Evolutionary conservation across 2,329 filamentous ascomycete genomes (phyloP), one percentile per base, ranked within the genome.

Genomic region (Lecanosticta acicola): DNA sequence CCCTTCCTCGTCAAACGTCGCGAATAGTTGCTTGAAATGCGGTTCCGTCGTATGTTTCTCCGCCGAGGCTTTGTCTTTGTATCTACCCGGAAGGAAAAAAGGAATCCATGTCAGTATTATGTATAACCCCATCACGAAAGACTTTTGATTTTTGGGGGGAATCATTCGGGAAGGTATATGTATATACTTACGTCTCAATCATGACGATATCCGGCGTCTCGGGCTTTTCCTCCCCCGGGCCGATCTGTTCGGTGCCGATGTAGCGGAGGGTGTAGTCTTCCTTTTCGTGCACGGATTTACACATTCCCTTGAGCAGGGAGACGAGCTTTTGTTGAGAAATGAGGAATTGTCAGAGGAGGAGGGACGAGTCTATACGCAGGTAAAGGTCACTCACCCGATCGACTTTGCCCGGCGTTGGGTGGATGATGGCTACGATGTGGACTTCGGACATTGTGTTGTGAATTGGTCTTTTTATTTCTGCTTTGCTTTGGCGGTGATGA

Each of bases 261-360:
- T 51, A 48, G 14, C 38, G 44, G 18, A 43, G 41, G 11, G 41
- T 45, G 19, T 51, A 37, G 21, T 45, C 41, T 43, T 52, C 49
- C 26, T 49, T 49, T 3, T 39, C 35, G 21, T 49, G 46, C 9
- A 52, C 49, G 29, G 21, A 26, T 29, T 42, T 36, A 46, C 34
- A 35, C 39, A 46, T 32, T 14, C 36, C 33, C 16, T 53, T 53
- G 10, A 53, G 32, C 4, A 32, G 41, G 10, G 33, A n/a, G n/a
- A 50, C 32, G 21, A 53, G 48, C 20, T 43, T 45, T n/a, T 50
- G 47, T 16, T 47, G 41, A 16, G 44, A 19, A 10, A 32, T 35
- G 13, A 53, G 32, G 10, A 45, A 48, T 32, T 32, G 41, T 10
- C 19, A 14, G 4, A 53, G 37, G 18, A 50, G 16, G 33, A 29